These are phyloP conservation scores for Yamadazyma philogaea DNA, from an alignment of 805 yeast genomes.

Conservation along the genomic window DNA sequence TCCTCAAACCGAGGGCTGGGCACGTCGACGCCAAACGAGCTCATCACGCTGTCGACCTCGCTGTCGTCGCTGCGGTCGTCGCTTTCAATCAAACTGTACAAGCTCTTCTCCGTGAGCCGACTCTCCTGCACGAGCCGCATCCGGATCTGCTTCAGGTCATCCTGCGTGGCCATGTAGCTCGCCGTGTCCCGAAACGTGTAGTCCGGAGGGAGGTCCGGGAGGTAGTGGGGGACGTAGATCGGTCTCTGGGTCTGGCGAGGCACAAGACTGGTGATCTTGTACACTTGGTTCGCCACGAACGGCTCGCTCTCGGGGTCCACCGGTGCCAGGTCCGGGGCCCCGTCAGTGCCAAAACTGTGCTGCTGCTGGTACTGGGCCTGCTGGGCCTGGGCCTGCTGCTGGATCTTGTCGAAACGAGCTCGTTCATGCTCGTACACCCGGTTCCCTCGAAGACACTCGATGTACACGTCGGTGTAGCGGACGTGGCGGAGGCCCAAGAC, in stretches of 20 bases:
- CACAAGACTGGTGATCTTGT: constrained; percentile 52
- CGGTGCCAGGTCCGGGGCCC: constrained; percentile 22
- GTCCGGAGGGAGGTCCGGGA: constrained; percentile 91
- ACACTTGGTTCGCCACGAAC: constrained; percentile 51
- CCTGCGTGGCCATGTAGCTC: constrained; percentile 54
- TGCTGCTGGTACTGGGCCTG: too few species aligned
- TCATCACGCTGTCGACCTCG: constrained; percentile 11
- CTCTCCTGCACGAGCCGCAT: constrained; percentile 78
- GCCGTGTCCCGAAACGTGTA: constrained; percentile 86
- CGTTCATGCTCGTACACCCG: constrained; percentile 14
- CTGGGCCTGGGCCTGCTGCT: too few species aligned
- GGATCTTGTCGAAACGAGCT: constrained; percentile 11
- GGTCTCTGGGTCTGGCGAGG: constrained; percentile 45
- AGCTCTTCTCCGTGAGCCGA: constrained; percentile 72
- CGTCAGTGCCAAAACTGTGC: too few species aligned
- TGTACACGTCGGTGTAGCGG: constrained; percentile 35
- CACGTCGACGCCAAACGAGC: constrained; percentile 6
- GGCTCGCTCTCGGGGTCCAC: constrained; percentile 42
- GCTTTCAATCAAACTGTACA: constrained; percentile 54
- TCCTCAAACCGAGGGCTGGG: constrained; percentile 14
- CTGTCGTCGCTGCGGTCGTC: constrained; percentile 17
- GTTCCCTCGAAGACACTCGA: constrained; percentile 28
- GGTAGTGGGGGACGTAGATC: constrained; percentile 62
- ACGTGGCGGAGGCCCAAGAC: constrained; percentile 44
- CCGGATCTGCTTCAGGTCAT: constrained; percentile 70